These are phyloP conservation scores for Besnoitia besnoiti DNA, from an alignment of 169 alveolate species.

Conservation along the genomic window DNA sequence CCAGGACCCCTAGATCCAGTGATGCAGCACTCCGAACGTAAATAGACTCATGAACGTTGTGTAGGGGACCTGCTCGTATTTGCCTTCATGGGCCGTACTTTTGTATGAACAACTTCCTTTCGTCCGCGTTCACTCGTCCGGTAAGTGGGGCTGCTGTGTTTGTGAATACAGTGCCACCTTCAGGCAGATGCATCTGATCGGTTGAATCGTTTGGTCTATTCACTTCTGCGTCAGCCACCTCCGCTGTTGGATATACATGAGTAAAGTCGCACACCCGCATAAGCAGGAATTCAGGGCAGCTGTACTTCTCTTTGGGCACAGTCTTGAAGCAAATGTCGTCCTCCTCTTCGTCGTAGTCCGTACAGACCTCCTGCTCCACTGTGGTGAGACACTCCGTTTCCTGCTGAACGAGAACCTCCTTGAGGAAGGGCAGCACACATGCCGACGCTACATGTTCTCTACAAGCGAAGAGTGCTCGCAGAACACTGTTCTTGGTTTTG, in stretches of 20 bases:
- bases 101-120: not conserved
- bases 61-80: not conserved
- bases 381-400: not conserved
- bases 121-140: not conserved
- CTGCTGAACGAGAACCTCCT: not conserved
- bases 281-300: not conserved
- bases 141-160: not conserved
- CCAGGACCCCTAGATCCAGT: no score
- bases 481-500: no score
- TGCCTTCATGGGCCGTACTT: not conserved
- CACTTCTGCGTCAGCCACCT: not conserved
- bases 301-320: not conserved
- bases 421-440: no score
- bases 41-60: not conserved
- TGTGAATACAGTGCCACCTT: not conserved
- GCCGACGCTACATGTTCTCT: no score
- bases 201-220: not conserved
- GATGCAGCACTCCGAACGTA: no score
- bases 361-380: conserved; percentile 26
- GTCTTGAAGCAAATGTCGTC: not conserved
- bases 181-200: not conserved
- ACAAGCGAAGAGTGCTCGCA: no score
- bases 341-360: conserved; percentile 13
- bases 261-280: not conserved
- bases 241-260: not conserved